Base-by-base conservation (phyloP, 1,139 yeast genomes). In the Sugiyamaella paludigena region DNA sequence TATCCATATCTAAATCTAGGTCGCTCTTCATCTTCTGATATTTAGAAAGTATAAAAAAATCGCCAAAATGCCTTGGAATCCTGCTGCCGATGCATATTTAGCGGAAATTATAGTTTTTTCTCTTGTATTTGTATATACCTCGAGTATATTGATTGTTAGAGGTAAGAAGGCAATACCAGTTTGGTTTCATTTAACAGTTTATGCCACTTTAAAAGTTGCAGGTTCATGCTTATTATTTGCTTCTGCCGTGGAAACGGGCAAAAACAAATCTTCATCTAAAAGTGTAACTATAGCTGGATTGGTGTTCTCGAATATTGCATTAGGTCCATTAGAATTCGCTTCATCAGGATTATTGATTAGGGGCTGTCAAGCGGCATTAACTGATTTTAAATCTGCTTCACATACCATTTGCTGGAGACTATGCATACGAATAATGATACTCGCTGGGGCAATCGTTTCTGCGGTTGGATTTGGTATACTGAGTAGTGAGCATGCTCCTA, bases 321-420 rank as follows among this genome's bases (percentile, higher is more conserved):
- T 49, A 2, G 47, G 51, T 15, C 56, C 56, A 1, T 31, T 53
- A 32, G 38, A 47, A 32, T 32, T 40, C 10, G 41, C 51, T 2
- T 43, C 50, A 6, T 40, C 51, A n/a, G 45, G 47, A 2, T 38
- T 52, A 13, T 29, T 48, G n/a, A 33, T 26, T n/a, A 35, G 42
- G 31, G 53, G 54, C 19, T 35, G 35, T 24, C 24, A 40, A 12
- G 34, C 45, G 2, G 28, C 38, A 16, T 30, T 35, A 7, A 19
- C 38, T n/a, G 29, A 12, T 15, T 29, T 13, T n/a, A 24, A 16
- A 11, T n/a, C n/a, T n/a, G 40, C n/a, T 5, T 29, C 45, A 9
- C n/a, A 39, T n/a, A 32, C 40, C 27, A 26, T 19, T 2, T 37
- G 32, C 24, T 41, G 24, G 28, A 43, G 42, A 12, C 34, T 42